These are phyloP conservation scores for Leccinum variicolor DNA, from an alignment of 768 basidiomycete species.

Conservation along the genomic window DNA sequence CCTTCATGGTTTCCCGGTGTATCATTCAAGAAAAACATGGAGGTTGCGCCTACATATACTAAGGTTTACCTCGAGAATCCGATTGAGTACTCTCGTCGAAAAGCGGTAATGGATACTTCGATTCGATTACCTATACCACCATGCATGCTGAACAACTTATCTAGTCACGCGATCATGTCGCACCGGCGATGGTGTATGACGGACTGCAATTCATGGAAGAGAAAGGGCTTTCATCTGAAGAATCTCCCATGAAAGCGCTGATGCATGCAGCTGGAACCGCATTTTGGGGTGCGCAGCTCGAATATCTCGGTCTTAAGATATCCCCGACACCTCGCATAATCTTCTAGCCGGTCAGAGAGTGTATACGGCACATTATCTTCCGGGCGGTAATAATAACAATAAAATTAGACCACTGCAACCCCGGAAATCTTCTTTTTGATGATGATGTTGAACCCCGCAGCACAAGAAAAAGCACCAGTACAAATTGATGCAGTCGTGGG, in stretches of 20 bases:
- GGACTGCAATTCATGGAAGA: neutral
- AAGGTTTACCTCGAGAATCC: neutral
- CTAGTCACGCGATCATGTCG: neutral
- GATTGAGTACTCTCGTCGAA: neutral
- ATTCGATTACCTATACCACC: neutral
- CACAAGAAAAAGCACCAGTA: no score
- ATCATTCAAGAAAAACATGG: conserved; percentile 3
- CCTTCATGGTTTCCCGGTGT: neutral
- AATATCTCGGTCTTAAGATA: neutral
- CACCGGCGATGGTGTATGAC: neutral
- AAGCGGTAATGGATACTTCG: neutral
- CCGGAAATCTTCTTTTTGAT: no score
- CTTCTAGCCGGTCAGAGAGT: neutral
- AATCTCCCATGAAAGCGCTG: neutral
- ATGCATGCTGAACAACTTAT: neutral
- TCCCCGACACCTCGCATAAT: neutral
- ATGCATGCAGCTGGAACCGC: neutral
- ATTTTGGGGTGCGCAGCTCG: neutral
- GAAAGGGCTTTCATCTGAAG: neutral
- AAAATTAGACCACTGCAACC: neutral
- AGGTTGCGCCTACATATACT: neutral
- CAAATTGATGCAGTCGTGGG: no score
- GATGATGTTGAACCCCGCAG: no score
- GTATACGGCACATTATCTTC: neutral
- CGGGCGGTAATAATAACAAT: neutral